Percentiles rank a stretch among this genome's conserved stretches.
phyloP scores from a whole-genome alignment of 805 yeast species.

The Wickerhamomyces hampshirensis region DNA sequence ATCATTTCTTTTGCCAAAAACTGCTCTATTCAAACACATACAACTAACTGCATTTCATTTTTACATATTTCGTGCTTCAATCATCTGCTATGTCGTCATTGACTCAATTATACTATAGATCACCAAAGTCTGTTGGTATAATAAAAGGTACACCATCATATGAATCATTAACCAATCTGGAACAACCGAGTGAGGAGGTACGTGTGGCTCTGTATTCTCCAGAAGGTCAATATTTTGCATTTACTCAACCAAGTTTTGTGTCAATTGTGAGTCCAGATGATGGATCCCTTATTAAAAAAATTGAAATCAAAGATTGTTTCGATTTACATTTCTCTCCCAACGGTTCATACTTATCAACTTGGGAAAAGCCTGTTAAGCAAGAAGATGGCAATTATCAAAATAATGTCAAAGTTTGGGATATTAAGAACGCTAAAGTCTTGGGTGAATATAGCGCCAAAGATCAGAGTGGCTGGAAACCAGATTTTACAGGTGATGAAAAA shows the following conservation, averaged over 20 bases:
- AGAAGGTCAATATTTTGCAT: slow-evolving; percentile 66
- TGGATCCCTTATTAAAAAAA: slow-evolving; percentile 40
- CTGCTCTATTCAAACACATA: too few relatives aligned
- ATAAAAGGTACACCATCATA: slow-evolving; percentile 42
- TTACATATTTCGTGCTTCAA: neutral
- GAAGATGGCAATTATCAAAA: slow-evolving; percentile 72
- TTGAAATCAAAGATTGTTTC: slow-evolving; percentile 62
- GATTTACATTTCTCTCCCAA: slow-evolving; percentile 87
- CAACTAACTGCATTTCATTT: neutral
- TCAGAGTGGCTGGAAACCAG: slow-evolving; percentile 92
- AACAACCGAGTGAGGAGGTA: slow-evolving; percentile 39
- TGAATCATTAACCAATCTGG: slow-evolving; percentile 23
- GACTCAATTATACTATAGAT: slow-evolving; percentile 35
- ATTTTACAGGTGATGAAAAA: slow-evolving; percentile 78
- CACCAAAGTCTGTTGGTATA: slow-evolving; percentile 51
- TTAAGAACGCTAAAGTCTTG: slow-evolving; percentile 42
- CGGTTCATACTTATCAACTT: slow-evolving; percentile 76
- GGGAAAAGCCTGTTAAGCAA: slow-evolving; percentile 81
- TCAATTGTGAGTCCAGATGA: slow-evolving; percentile 51
- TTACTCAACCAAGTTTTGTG: slow-evolving; percentile 61
- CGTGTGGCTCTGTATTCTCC: slow-evolving; percentile 64
- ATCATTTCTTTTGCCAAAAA: too few relatives aligned
- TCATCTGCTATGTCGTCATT: slow-evolving; percentile 18
- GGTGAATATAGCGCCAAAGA: slow-evolving; percentile 70
- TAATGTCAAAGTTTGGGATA: slow-evolving; percentile 74